These are phyloP conservation scores for Ascochyta viciae-villosae DNA, from an alignment of 2,329 filamentous ascomycete genomes.

Conservation along the genomic window DNA sequence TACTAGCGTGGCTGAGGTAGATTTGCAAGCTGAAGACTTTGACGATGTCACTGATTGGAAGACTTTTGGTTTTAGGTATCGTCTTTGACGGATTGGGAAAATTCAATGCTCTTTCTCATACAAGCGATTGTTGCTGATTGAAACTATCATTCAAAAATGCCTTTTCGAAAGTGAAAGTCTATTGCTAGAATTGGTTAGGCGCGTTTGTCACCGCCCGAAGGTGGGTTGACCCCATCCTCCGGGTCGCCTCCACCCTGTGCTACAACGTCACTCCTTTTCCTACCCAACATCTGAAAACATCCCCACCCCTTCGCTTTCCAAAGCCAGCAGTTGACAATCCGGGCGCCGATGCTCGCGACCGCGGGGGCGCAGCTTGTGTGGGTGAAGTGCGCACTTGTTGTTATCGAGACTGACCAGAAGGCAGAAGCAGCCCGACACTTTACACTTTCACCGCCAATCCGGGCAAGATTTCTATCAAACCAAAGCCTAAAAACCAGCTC, in stretches of 20 bases:
- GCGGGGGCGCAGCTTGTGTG: not conserved
- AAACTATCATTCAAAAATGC: too few species aligned
- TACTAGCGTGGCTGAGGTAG: conserved; percentile 11
- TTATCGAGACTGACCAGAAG: not conserved
- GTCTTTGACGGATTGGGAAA: conserved; percentile 4
- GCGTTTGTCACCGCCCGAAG: not conserved
- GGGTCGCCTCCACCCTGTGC: not conserved
- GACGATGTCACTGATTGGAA: conserved; percentile 38
- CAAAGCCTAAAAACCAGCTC: not conserved
- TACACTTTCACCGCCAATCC: not conserved
- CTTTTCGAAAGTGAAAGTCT: not conserved
- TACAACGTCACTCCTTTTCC: not conserved
- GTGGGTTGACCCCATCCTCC: not conserved
- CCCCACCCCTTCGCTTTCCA: not conserved
- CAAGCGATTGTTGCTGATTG: too few species aligned
- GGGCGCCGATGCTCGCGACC: not conserved
- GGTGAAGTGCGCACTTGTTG: not conserved
- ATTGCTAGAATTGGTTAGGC: not conserved
- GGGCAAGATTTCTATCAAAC: not conserved
- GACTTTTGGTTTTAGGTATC: conserved; percentile 36
- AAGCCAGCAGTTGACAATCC: not conserved
- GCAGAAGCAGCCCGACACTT: not conserved
- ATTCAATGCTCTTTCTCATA: not conserved
- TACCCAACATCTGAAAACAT: not conserved
- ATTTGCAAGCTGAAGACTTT: conserved; percentile 29